Evolutionary conservation across 2,329 filamentous ascomycete genomes (phyloP), one percentile per base, ranked within the genome.

Genomic region (Tolypocladium nubicola): DNA sequence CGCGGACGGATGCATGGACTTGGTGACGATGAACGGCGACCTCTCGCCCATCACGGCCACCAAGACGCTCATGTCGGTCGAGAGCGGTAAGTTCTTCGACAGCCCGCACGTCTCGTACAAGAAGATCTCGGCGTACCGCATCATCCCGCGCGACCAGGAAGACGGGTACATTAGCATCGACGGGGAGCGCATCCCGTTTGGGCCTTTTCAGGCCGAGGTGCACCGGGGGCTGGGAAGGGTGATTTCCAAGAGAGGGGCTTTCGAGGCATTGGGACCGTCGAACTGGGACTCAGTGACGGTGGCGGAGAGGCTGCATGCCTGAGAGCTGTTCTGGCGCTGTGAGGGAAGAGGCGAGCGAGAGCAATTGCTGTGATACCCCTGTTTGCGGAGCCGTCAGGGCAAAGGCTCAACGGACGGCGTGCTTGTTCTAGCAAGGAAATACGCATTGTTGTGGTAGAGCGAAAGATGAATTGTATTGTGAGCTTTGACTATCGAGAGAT

Each of bases 161-260:
- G 80, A 86, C 61, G 93, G 93, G 1, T 94, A 89, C 70, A 95
- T 99, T 69, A 95, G 90, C 69, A 90, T 99, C 62, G 94, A 97
- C 67, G 94, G 94, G 41, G 94, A 99, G 73, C 81, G 82, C 56
- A 79, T 96, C 3, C 88, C 90, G 0, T 97, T 96, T 69, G 87
- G 87, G 64, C 88, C 90, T 0, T 95, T 97, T 68, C 94, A 99
- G 75, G 90, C 86, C 2, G 94, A 99, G 73, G 80, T 97, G 8
- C 90, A 97, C 70, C 81, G 77, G 55, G 88, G 87, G 0, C 76
- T 99, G 30, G 94, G 90, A 1, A 90, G 88, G 4, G 88, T 93
- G n/a, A 76, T 97, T 61, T 90, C 89, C 54, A 90, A 87, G 72
- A 83, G 78, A 35, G 88, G 85, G 59, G 73, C 80, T 57, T 96